Conservation (phyloP, 176 grass and related monocot species). For the barley (Hordeum vulgare) region MorexV3_pseudomolecules_assembly NC_058518.1:117823289-117823788, state of each 20-base stretch:
- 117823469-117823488: slow-evolving; percentile 74
- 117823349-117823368: slow-evolving; percentile 79
- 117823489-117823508: slow-evolving; percentile 80
- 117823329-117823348: slow-evolving; percentile 86
- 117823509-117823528: slow-evolving; percentile 78
- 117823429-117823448: slow-evolving; percentile 88
- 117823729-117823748: slow-evolving; percentile 87
- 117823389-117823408: slow-evolving; percentile 55
- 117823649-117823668: slow-evolving; percentile 39
- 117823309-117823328: slow-evolving; percentile 82
- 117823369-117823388: slow-evolving; percentile 67
- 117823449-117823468: slow-evolving; percentile 61
- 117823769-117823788: slow-evolving; percentile 76
- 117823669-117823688: slow-evolving; percentile 41
- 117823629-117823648: slow-evolving; percentile 44
- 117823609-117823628: slow-evolving; percentile 55
- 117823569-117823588: slow-evolving; percentile 74
- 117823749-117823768: slow-evolving; percentile 51
- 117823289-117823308: slow-evolving; percentile 66
- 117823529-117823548: slow-evolving; percentile 49
- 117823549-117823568: slow-evolving; percentile 66
- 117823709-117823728: slow-evolving; percentile 81
- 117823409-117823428: slow-evolving; percentile 76
- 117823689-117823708: slow-evolving; percentile 68
- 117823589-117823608: slow-evolving; percentile 85